These are phyloP conservation scores for Diplodia corticola DNA, from an alignment of 2,329 filamentous ascomycete genomes.

Conservation along the genomic window DNA sequence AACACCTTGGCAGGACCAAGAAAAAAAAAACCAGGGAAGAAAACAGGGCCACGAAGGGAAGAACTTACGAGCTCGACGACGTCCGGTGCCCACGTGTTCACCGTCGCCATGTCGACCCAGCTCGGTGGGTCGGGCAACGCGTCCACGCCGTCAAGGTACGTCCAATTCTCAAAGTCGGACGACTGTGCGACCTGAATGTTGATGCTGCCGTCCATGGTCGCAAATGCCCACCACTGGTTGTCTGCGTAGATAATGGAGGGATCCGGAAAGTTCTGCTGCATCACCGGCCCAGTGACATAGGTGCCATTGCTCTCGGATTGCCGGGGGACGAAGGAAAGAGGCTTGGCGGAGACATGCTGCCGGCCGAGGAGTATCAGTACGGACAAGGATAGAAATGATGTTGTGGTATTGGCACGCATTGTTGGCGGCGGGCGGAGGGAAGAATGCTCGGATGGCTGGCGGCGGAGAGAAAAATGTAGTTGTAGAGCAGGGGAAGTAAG, in stretches of 20 bases:
- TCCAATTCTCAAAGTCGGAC: slow-evolving; percentile 20
- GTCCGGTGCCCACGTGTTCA: slow-evolving; percentile 37
- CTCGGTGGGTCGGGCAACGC: slow-evolving; percentile 20
- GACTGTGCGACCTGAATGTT: slow-evolving; percentile 23
- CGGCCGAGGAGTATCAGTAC: neutral
- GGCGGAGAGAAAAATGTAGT: neutral
- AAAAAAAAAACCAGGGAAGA: neutral
- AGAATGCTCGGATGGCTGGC: neutral
- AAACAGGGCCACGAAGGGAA: neutral
- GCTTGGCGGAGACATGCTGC: slow-evolving; percentile 4
- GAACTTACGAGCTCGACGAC: slow-evolving; percentile 27
- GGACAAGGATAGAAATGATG: neutral
- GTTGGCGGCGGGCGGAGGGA: neutral
- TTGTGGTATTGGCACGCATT: neutral
- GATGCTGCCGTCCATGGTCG: slow-evolving; percentile 8
- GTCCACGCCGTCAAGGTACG: slow-evolving; percentile 16
- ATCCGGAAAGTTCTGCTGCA: slow-evolving; percentile 13
- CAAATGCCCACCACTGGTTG: slow-evolving; percentile 22
- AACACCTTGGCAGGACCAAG: neutral
- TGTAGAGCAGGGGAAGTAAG: neutral
- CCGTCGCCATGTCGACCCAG: slow-evolving; percentile 22
- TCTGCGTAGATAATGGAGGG: slow-evolving; percentile 9
- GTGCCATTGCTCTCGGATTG: neutral
- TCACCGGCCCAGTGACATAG: slow-evolving; percentile 16
- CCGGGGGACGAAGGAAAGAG: neutral